Conservation (phyloP, 768 basidiomycete species). For the Thelephora ganbajun region DNA sequence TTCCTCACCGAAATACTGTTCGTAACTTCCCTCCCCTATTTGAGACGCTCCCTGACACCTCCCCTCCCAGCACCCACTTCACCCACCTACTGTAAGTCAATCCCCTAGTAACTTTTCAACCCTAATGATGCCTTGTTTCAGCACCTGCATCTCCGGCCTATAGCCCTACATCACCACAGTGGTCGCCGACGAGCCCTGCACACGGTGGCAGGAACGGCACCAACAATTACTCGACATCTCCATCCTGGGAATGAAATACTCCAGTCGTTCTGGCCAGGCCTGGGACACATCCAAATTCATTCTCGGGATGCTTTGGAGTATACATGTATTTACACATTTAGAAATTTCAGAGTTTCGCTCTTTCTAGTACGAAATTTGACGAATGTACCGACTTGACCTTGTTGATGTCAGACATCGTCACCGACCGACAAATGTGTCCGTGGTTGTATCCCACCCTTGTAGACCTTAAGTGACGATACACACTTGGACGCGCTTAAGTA, state of each 20-base stretch:
- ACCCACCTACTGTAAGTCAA: constrained; percentile 66
- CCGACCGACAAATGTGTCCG: constrained; percentile 46
- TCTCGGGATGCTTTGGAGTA: neutral
- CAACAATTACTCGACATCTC: constrained; percentile 32
- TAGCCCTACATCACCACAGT: constrained; percentile 73
- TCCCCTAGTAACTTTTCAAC: neutral
- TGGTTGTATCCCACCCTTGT: constrained; percentile 71
- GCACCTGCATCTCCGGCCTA: constrained; percentile 80
- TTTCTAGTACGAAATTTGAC: constrained; percentile 29
- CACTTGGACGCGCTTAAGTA: neutral
- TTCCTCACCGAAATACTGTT: constrained; percentile 86
- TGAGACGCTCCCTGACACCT: constrained; percentile 5
- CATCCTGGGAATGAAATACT: constrained; percentile 32
- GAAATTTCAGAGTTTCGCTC: constrained; percentile 24
- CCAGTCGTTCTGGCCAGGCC: neutral
- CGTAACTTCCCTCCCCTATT: constrained; percentile 14
- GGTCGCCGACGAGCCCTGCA: constrained; percentile 73
- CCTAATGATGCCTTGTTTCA: constrained; percentile 15
- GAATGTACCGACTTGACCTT: constrained; percentile 61
- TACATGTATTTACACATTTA: too few relatives aligned
- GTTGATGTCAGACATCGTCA: constrained; percentile 52
- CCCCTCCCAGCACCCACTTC: constrained; percentile 59
- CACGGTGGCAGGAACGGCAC: constrained; percentile 25
- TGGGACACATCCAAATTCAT: neutral
- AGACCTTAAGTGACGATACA: neutral